These are phyloP conservation scores for Fusarium incarnatum DNA, from an alignment of 2,329 filamentous ascomycete genomes.

Conservation along the genomic window DNA sequence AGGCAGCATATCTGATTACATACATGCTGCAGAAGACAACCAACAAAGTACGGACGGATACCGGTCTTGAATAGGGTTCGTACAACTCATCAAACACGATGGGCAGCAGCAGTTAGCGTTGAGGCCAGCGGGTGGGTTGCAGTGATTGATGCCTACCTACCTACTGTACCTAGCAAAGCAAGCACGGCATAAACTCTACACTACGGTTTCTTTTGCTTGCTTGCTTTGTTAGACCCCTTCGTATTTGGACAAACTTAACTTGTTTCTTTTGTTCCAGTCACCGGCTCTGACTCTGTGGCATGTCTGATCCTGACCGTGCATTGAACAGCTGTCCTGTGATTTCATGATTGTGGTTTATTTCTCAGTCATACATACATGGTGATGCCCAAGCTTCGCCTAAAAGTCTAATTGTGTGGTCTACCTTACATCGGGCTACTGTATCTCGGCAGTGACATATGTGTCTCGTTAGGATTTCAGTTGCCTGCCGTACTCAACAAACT, in stretches of 20 bases:
- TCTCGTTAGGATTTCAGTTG: neutral
- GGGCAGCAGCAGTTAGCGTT: neutral
- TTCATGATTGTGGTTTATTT: slow-evolving; percentile 4
- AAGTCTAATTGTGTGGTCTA: slow-evolving; percentile 38
- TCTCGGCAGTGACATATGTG: slow-evolving; percentile 9
- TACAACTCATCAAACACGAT: slow-evolving; percentile 7
- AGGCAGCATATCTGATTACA: slow-evolving; percentile 1
- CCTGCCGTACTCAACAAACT: slow-evolving; percentile 11
- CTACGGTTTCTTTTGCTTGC: slow-evolving; percentile 5
- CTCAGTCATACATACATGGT: neutral
- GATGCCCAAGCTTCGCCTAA: slow-evolving; percentile 36
- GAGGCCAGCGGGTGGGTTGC: slow-evolving; percentile 11
- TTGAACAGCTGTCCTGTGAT: neutral
- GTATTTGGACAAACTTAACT: neutral
- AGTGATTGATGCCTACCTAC: neutral
- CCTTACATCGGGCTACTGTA: neutral
- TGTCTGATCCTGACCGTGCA: neutral
- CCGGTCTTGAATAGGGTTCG: slow-evolving; percentile 21
- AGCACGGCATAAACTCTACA: slow-evolving; percentile 27
- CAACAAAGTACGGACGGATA: neutral
- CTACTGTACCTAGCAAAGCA: neutral
- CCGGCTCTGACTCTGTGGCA: neutral
- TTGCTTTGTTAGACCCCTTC: neutral
- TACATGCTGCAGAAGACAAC: neutral
- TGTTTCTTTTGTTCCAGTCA: neutral